A percentile compares a stretch with the other conserved stretches of the same genome.
These are phyloP conservation scores for Trichosporon faecale DNA, from an alignment of 1,284 basidiomycete genomes.

Conservation along the genomic window DNA sequence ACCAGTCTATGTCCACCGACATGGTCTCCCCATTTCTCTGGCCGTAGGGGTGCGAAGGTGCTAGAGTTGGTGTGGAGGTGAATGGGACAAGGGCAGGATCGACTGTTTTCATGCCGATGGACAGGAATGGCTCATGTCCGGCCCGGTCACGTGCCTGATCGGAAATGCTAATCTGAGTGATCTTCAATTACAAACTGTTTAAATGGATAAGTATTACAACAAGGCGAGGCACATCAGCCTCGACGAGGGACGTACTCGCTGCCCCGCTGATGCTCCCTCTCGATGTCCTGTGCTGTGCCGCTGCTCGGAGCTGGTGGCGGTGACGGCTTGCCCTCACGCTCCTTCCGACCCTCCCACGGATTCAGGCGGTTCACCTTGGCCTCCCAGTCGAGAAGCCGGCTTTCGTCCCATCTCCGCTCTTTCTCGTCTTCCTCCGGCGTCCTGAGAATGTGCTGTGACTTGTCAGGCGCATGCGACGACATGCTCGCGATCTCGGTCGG, in stretches of 20 bases:
- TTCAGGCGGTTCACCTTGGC: constrained; percentile 60
- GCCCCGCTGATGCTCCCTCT: background rate
- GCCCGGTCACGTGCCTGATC: background rate
- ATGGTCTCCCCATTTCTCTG: constrained; percentile 32
- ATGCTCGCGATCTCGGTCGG: constrained; percentile 51
- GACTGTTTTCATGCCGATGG: background rate
- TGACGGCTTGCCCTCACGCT: background rate
- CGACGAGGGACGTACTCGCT: background rate
- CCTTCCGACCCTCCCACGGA: constrained; percentile 62
- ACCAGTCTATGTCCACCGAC: constrained; percentile 60
- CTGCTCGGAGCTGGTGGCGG: background rate
- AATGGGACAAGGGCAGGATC: background rate
- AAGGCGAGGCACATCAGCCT: background rate
- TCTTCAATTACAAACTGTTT: background rate
- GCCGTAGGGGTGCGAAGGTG: background rate
- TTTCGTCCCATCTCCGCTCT: constrained; percentile 70
- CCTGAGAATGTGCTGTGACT: constrained; percentile 55
- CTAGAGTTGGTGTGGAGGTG: background rate
- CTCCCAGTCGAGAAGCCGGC: constrained; percentile 71
- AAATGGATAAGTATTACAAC: background rate
- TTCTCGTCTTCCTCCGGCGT: constrained; percentile 57
- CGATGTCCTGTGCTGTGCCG: background rate
- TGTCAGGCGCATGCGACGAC: constrained; percentile 33
- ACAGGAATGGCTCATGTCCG: background rate
- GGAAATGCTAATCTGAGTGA: background rate